Evolutionary conservation across 495 filamentous ascomycete genomes (phyloP).

Genomic region (Penicillium longicatenatum): DNA sequence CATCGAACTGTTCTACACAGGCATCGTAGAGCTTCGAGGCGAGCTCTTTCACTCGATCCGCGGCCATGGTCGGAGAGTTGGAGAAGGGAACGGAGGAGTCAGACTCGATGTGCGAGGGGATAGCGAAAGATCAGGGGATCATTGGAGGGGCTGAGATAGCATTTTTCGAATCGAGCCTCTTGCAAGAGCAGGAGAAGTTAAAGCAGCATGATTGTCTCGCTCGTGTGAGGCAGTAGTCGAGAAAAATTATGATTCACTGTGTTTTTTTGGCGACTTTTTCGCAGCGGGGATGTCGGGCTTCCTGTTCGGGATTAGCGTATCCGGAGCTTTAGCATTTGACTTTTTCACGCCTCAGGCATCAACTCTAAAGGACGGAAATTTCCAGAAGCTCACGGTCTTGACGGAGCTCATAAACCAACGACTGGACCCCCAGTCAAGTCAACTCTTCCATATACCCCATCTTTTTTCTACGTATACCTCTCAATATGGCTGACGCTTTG

Average conservation of each 20-base stretch:
- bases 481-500: constrained; percentile 60
- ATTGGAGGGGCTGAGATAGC: constrained; percentile 21
- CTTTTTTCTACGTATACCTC: background rate
- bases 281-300: constrained; percentile 34
- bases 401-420: constrained; percentile 25
- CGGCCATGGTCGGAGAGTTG: constrained; percentile 34
- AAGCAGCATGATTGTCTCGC: constrained; percentile 22
- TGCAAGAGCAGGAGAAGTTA: constrained; percentile 31
- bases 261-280: constrained; percentile 34
- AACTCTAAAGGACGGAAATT: constrained; percentile 44
- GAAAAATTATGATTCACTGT: constrained; percentile 27
- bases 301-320: constrained; percentile 32
- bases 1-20: constrained; percentile 39
- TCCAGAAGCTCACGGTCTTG: constrained; percentile 46
- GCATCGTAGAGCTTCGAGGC: constrained; percentile 49
- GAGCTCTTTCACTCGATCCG: constrained; percentile 40
- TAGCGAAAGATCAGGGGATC: constrained; percentile 16
- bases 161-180: constrained; percentile 24
- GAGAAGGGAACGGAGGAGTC: constrained; percentile 1
- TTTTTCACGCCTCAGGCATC: constrained; percentile 32
- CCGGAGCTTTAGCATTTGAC: constrained; percentile 22
- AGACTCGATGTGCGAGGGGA: constrained; percentile 10
- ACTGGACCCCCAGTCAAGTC: constrained; percentile 9
- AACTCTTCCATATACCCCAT: constrained; percentile 9
- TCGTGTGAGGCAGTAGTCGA: constrained; percentile 17